phyloP scores from a whole-genome alignment of 352 stramenopile species.

The Phytophthora chlamydospora region DNA sequence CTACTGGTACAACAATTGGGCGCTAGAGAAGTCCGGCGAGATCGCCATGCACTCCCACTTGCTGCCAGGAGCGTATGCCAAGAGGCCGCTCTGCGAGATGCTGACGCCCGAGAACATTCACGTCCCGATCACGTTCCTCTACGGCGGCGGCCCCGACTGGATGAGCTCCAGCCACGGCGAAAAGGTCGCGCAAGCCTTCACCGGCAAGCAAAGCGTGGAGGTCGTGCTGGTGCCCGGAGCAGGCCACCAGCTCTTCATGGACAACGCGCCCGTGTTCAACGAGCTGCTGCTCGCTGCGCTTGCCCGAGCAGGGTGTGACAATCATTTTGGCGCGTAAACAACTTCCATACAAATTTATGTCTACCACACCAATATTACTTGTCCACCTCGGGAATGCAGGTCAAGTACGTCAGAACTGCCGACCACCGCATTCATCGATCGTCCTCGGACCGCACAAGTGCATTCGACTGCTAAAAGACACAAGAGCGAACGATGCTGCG shows the following conservation, averaged over 20 bases:
- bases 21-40: slow-evolving; percentile 64
- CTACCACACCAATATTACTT: slow-evolving; percentile 1
- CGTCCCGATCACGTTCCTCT: slow-evolving; percentile 76
- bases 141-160: slow-evolving; percentile 68
- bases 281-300: slow-evolving; percentile 48
- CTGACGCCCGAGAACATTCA: slow-evolving; percentile 58
- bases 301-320: slow-evolving; percentile 3
- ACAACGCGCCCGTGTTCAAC: slow-evolving; percentile 76
- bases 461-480: not conserved
- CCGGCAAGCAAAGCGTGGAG: slow-evolving; percentile 44
- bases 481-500: slow-evolving; percentile 30
- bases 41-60: slow-evolving; percentile 75
- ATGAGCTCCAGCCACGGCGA: slow-evolving; percentile 68
- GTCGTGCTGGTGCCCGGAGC: slow-evolving; percentile 53
- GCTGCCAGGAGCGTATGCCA: slow-evolving; percentile 57
- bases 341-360: not conserved
- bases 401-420: not conserved
- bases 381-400: slow-evolving; percentile 9
- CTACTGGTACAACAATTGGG: slow-evolving; percentile 87
- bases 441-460: slow-evolving; percentile 18
- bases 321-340: slow-evolving; percentile 15
- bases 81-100: slow-evolving; percentile 62
- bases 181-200: slow-evolving; percentile 49
- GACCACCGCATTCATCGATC: slow-evolving; percentile 6
- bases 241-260: slow-evolving; percentile 74